Base-by-base conservation (phyloP, 2,329 filamentous ascomycete species). In the Ceratocystiopsis sp. region DNA sequence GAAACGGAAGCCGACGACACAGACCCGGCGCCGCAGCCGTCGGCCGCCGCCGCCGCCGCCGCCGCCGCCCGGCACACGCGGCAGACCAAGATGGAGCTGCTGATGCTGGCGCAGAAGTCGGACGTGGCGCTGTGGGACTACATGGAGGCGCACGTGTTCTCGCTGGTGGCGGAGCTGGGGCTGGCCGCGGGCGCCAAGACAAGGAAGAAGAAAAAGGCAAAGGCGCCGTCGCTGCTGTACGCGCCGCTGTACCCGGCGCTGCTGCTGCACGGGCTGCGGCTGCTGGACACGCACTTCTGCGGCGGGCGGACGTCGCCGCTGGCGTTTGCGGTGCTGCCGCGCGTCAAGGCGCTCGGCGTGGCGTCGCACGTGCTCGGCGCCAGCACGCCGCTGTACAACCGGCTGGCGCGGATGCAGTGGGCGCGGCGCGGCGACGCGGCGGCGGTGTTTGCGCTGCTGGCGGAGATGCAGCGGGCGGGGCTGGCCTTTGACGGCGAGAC, bases 281-380 rank as follows among this genome's bases (percentile, higher is more conserved):
- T 73, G 1, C 62, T 84, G 4, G 69, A 76, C 50, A 62, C 60
- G 2, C 61, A 65, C 2, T 86, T 83, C 46, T 48, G 54, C 11
- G 32, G 43, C 35, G 46, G 44, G 18, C 67, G 63, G 12, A 61
- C 72, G 0, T 85, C 80, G 1, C 64, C 68, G 0, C 63, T 81
- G 1, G 64, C 67, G 0, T 66, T 81, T 38, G 66, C 67, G 38
- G 59, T 86, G 21, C 63, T 87, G 1, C 79, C 81, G 0, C 69
- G 71, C 9, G 63, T 86, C 51, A 82, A 81, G 54, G 65, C 69
- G 38, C 65, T 84, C 0, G 81, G 82, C 2, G 67, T 80, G 2
- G 70, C 73, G 1, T 80, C 79, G 0, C 84, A 80, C 53, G 75
- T 84, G 8, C 68, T 89, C 1, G 82, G 80, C 40, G 78, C 74